phyloP scores from a whole-genome alignment of 208 protist genomes.

The Leptomonas seymouri region DNA sequence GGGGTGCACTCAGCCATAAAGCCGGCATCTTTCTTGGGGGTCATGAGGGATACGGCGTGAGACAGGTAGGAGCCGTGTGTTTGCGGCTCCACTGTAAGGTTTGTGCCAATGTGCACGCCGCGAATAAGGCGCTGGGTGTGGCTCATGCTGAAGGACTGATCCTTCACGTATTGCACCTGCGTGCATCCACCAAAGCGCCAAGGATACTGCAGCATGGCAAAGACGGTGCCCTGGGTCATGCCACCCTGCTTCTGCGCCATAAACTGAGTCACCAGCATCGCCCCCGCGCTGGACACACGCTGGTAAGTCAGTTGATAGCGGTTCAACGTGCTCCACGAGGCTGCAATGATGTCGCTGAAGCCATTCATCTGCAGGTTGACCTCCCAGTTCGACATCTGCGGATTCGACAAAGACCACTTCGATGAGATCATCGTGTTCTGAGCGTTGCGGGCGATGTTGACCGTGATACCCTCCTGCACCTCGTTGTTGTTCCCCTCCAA shows the following conservation, averaged over 20 bases:
- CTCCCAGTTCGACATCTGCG: slow-evolving; percentile 89
- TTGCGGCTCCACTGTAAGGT: slow-evolving; percentile 58
- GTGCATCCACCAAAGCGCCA: slow-evolving; percentile 83
- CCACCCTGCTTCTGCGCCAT: slow-evolving; percentile 88
- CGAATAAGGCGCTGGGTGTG: slow-evolving; percentile 84
- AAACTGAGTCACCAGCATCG: slow-evolving; percentile 81
- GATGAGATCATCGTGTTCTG: slow-evolving; percentile 87
- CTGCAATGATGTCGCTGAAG: slow-evolving; percentile 81
- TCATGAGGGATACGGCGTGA: slow-evolving; percentile 64
- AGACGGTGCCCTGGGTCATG: slow-evolving; percentile 80
- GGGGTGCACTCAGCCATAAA: slow-evolving; percentile 72
- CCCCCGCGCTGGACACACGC: slow-evolving; percentile 73
- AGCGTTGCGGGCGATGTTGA: slow-evolving; percentile 74
- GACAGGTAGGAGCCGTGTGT: slow-evolving; percentile 71
- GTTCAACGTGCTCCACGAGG: slow-evolving; percentile 86
- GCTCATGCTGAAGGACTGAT: slow-evolving; percentile 73
- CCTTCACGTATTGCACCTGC: slow-evolving; percentile 88
- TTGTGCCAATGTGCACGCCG: slow-evolving; percentile 80
- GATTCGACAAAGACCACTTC: slow-evolving; percentile 81
- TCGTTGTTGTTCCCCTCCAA: slow-evolving; percentile 73
- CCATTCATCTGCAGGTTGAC: slow-evolving; percentile 89
- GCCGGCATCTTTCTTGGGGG: slow-evolving; percentile 57
- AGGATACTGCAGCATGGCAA: slow-evolving; percentile 89
- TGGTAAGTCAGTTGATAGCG: slow-evolving; percentile 91
- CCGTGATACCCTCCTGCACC: slow-evolving; percentile 68